phyloP scores from a whole-genome alignment of 495 filamentous ascomycete genomes.

The Xylaria acuta region DNA sequence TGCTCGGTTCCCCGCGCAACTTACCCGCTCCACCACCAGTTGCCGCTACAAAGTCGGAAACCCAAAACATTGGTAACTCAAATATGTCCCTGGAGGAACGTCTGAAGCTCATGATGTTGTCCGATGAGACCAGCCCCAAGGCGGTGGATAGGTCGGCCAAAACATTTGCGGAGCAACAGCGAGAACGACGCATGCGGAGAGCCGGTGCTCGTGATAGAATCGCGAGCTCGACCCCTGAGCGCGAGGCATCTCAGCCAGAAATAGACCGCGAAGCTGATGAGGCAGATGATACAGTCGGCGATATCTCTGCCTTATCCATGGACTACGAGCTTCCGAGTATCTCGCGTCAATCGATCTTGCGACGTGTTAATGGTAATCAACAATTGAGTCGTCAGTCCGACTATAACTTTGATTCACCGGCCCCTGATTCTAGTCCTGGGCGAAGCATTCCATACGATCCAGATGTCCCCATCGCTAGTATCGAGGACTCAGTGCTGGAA shows the following conservation, averaged over 20 bases:
- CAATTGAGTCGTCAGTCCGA: constrained; percentile 63
- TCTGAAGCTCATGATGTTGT: constrained; percentile 81
- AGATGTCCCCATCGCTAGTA: constrained; percentile 83
- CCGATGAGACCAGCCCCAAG: constrained; percentile 62
- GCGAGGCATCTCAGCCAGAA: constrained; percentile 18
- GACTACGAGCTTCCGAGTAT: constrained; percentile 76
- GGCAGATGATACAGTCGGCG: constrained; percentile 57
- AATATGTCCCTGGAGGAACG: constrained; percentile 83
- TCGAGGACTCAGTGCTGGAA: constrained; percentile 59
- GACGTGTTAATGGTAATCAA: constrained; percentile 80
- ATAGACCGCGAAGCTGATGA: constrained; percentile 17
- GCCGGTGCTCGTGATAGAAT: constrained; percentile 54
- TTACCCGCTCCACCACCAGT: constrained; percentile 73
- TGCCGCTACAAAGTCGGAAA: constrained; percentile 70
- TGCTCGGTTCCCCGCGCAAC: constrained; percentile 62
- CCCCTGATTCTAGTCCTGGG: constrained; percentile 60
- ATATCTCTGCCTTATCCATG: constrained; percentile 57
- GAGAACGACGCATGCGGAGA: constrained; percentile 66
- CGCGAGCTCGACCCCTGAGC: constrained; percentile 57
- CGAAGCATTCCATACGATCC: constrained; percentile 68
- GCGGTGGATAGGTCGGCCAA: constrained; percentile 38
- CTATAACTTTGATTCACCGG: constrained; percentile 65
- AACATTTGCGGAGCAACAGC: constrained; percentile 58
- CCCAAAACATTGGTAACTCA: constrained; percentile 68
- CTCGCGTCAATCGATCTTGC: constrained; percentile 90